phyloP scores from a whole-genome alignment of 78 protist species.

The Protostelium mycophagum region DNA sequence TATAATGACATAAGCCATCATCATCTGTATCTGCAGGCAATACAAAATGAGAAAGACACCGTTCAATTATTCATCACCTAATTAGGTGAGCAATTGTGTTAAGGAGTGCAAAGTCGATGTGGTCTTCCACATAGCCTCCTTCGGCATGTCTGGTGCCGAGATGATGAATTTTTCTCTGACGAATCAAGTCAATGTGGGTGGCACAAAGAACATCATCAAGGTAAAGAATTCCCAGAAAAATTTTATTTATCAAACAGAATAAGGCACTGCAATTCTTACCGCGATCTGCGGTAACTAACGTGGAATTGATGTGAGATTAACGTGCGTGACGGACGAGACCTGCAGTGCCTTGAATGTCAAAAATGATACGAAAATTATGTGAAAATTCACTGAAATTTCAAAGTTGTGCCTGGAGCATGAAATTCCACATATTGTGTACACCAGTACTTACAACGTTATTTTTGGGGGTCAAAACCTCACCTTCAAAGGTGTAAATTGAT shows the following conservation, averaged over 20 bases:
- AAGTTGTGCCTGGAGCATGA: background rate
- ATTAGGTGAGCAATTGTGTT: background rate
- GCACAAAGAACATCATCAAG: background rate
- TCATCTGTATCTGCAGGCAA: too few relatives aligned
- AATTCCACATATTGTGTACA: background rate
- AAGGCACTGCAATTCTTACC: too few relatives aligned
- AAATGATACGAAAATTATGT: too few relatives aligned
- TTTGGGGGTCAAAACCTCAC: constrained; percentile 2
- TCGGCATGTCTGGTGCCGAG: constrained; percentile 14
- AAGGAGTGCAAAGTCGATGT: background rate
- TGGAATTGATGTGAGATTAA: background rate
- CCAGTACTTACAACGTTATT: constrained; percentile 3
- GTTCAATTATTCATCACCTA: background rate
- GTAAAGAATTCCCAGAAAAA: too few relatives aligned
- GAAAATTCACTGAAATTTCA: too few relatives aligned
- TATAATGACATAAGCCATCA: too few relatives aligned
- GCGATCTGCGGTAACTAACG: background rate
- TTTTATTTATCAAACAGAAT: too few relatives aligned
- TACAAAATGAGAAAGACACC: too few relatives aligned
- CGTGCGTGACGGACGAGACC: too few relatives aligned
- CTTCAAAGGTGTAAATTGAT: background rate
- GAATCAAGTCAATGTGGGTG: background rate
- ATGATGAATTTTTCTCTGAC: background rate
- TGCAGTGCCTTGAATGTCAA: too few relatives aligned
- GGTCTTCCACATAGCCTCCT: constrained; percentile 11